phyloP scores from a whole-genome alignment of 129 eudicot genomes.

The Smallanthus sonchifolius region DNA sequence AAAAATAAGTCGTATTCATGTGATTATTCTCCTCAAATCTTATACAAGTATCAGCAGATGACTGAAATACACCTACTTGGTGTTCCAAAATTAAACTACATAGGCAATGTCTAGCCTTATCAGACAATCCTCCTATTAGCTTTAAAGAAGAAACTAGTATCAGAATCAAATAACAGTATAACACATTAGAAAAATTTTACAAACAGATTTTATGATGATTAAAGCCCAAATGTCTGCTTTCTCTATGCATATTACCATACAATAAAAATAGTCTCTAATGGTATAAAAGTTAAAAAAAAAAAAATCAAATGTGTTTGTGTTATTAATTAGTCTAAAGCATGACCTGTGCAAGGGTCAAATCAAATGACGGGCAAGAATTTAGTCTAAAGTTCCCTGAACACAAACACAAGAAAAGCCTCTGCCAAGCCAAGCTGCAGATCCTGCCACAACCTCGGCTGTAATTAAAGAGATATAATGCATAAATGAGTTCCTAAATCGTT shows the following conservation, averaged over 20 bases:
- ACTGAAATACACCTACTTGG: constrained; percentile 43
- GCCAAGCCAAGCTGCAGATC: constrained; percentile 99
- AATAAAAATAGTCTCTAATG: neutral
- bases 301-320: neutral
- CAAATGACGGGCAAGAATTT: constrained; percentile 87
- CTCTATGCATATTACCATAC: neutral
- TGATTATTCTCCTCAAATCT: neutral
- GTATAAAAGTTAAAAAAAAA: neutral
- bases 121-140: constrained; percentile 70
- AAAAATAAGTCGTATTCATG: constrained; percentile 1
- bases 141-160: constrained; percentile 9
- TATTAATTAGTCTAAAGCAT: constrained; percentile 10
- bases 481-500: constrained; percentile 2
- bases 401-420: constrained; percentile 98
- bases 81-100: constrained; percentile 73
- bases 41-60: neutral
- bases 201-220: constrained; percentile 1
- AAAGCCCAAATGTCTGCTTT: neutral
- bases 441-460: constrained; percentile 93
- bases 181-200: neutral
- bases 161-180: neutral
- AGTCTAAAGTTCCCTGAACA: constrained; percentile 82
- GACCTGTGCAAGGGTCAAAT: constrained; percentile 89
- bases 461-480: constrained; percentile 32
- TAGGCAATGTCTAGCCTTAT: constrained; percentile 64